A percentile compares a stretch with the other conserved stretches of the same genome.
Conservation (phyloP, 305 asterid species). For the Nicotiana rustica region DNA sequence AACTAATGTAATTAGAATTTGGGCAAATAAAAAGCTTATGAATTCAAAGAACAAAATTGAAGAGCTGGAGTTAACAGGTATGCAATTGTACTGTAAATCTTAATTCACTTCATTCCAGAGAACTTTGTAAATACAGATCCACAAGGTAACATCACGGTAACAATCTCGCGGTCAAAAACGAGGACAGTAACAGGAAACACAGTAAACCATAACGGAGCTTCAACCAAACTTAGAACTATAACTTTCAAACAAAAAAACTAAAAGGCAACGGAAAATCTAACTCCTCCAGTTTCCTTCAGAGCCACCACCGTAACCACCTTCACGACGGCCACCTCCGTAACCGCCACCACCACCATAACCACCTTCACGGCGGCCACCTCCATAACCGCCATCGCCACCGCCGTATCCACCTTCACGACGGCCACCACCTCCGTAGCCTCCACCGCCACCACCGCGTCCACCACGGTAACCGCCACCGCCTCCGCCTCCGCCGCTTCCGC, state of each 20-base stretch:
- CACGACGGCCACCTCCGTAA: conserved; percentile 38
- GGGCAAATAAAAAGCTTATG: too few relatives aligned
- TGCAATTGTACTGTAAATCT: neutral
- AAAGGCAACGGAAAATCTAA: conserved; percentile 12
- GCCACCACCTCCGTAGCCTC: conserved; percentile 35
- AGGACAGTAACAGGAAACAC: neutral
- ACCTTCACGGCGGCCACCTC: conserved; percentile 33
- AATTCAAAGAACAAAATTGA: neutral
- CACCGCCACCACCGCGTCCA: conserved; percentile 35
- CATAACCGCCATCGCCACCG: conserved; percentile 38
- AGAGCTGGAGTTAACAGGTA: too few relatives aligned
- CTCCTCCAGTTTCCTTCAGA: conserved; percentile 61
- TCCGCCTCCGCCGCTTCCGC: conserved; percentile 59
- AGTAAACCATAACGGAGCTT: neutral
- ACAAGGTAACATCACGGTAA: neutral
- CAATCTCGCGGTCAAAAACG: conserved; percentile 26
- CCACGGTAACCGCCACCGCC: conserved; percentile 43
- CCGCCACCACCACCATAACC: conserved; percentile 43
- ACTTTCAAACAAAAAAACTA: neutral
- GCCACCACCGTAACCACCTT: conserved; percentile 37
- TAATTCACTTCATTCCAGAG: neutral
- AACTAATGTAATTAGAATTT: too few relatives aligned
- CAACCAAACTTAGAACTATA: neutral
- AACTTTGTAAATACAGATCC: neutral
- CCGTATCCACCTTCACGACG: conserved; percentile 41